Percentiles rank a stretch among this genome's conserved stretches.
Evolutionary conservation across 208 protist genomes (phyloP).

Genomic region (Naegleria fowleri): DNA sequence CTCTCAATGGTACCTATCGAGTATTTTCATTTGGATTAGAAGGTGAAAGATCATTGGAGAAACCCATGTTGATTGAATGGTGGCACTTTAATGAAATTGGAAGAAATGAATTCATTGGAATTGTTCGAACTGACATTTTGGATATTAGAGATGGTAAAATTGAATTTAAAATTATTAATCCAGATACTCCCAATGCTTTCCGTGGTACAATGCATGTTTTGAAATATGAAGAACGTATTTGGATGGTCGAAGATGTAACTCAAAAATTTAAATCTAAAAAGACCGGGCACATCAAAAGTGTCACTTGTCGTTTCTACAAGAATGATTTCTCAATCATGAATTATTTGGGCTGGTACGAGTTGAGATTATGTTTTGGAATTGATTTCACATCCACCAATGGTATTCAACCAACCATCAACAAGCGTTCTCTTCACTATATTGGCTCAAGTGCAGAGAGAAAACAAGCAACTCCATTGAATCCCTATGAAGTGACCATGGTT

Average conservation of each 20-base stretch:
- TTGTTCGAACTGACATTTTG: neutral
- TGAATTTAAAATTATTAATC: slow-evolving; percentile 1
- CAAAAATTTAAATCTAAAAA: slow-evolving; percentile 1
- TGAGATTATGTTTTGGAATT: neutral
- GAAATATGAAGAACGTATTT: slow-evolving; percentile 27
- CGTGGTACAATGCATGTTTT: neutral
- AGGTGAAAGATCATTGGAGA: neutral
- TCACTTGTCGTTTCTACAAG: neutral
- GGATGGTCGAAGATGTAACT: neutral
- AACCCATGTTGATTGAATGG: neutral
- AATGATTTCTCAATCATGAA: neutral
- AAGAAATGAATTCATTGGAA: slow-evolving; percentile 1
- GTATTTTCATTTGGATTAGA: slow-evolving; percentile 7
- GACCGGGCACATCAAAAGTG: neutral
- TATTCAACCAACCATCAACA: neutral
- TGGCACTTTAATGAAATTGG: neutral
- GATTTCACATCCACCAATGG: slow-evolving; percentile 16
- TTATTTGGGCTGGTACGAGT: slow-evolving; percentile 4
- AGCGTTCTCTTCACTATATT: neutral
- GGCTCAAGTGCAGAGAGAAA: neutral
- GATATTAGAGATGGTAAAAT: neutral
- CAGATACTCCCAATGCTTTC: neutral
- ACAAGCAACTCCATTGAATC: neutral
- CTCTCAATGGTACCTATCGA: neutral
- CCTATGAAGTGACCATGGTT: neutral